Conservation (phyloP, 306 rosid species). For the Quercus gilva region DNA sequence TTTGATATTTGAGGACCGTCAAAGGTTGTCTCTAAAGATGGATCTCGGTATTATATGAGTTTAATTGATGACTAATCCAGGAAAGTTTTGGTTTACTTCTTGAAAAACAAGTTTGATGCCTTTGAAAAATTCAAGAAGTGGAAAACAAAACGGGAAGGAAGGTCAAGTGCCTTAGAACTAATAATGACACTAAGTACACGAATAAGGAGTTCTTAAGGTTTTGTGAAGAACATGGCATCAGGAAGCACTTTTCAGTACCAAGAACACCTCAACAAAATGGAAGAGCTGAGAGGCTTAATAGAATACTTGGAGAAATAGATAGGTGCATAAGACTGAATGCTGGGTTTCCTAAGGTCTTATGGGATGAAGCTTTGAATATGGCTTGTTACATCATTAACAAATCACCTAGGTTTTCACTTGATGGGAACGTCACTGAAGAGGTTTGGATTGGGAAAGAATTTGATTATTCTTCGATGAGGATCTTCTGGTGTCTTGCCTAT, state of each 20-base stretch:
- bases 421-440: not conserved
- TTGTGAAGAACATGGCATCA: not conserved
- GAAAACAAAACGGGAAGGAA: not conserved
- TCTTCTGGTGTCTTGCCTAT: no score
- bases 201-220: not conserved
- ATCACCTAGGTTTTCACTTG: not conserved
- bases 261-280: not conserved
- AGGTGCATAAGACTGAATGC: not conserved
- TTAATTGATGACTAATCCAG: not conserved
- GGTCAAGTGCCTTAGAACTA: not conserved
- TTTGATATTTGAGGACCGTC: not conserved
- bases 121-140: not conserved
- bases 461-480: not conserved
- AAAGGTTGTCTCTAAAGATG: not conserved
- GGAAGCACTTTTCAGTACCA: not conserved
- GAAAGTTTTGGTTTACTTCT: not conserved
- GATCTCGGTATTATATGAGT: not conserved
- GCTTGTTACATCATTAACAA: not conserved
- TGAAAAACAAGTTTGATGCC: not conserved
- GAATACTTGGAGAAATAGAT: not conserved
- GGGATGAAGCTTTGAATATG: not conserved
- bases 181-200: not conserved
- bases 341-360: not conserved
- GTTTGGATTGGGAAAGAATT: not conserved
- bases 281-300: not conserved